Evolutionary conservation across 345 rosid species (phyloP).

Genomic region (Physaria fendleri): DNA sequence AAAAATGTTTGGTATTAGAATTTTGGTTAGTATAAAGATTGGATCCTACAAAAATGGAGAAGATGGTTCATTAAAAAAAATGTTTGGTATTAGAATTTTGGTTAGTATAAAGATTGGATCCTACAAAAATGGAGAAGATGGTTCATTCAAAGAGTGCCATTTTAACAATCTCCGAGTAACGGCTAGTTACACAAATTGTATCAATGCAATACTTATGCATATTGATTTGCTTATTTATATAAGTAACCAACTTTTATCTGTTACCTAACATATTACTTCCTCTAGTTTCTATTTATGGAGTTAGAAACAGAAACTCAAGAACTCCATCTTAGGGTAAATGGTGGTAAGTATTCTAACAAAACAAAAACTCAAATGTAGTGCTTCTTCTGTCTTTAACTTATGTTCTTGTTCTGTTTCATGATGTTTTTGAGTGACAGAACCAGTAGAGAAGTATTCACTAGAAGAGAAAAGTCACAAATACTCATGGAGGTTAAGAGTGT

Average conservation of each 20-base stretch:
- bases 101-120: conserved; percentile 11
- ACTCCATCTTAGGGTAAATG: conserved; percentile 21
- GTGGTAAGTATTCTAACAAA: conserved; percentile 6
- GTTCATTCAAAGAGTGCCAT: conserved; percentile 29
- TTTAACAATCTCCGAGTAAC: not conserved
- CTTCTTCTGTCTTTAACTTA: not conserved
- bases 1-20: not conserved
- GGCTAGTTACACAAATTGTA: not conserved
- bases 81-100: not conserved
- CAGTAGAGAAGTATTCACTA: not conserved
- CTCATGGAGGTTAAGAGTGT: conserved; percentile 29
- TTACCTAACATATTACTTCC: conserved; percentile 20
- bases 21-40: conserved; percentile 10
- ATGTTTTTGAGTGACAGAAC: conserved; percentile 16
- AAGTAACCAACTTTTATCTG: conserved; percentile 17
- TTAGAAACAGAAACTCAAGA: conserved; percentile 32
- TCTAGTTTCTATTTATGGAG: conserved; percentile 5
- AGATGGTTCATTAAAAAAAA: conserved; percentile 12
- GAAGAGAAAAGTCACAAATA: conserved; percentile 18
- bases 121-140: conserved; percentile 2
- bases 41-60: conserved; percentile 4
- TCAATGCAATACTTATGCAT: not conserved
- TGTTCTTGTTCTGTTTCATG: conserved; percentile 13
- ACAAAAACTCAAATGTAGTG: not conserved
- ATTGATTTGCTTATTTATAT: conserved; percentile 4